Evolutionary conservation across 345 rosid species (phyloP), one percentile per base, ranked within the genome.

Genomic region (Aegle marmelos): DNA sequence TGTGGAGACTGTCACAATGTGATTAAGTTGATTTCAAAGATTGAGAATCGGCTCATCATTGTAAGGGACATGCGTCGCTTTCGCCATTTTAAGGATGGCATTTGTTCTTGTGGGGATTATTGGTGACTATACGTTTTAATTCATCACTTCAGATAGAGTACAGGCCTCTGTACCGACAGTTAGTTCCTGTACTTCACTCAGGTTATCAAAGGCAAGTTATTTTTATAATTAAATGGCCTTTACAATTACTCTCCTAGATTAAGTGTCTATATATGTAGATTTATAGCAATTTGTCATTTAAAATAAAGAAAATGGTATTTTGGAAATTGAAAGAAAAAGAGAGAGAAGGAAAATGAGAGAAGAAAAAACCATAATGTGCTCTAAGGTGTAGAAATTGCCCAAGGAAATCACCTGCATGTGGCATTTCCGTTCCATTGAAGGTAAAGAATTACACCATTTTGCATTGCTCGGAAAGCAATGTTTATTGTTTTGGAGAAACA

Each of bases 1-100:
- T 72, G 64, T 36, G 76, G 53, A 72, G 76, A 72, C 9, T 72
- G 76, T 33, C 76, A 72, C 21, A 58, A 58, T 34, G 76, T 66
- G 0, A 56, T 72, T 34, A 72, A 57, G 53, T 57, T 72, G 22
- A 72, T 57, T 6, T 72, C 65, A 34, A 58, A 72, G 34, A 54
- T 56, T 33, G 50, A 34, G 50, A 34, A 72, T 57, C 50, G 76
- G 50, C 30, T 72, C 33, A 72, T 72, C 2, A 56, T 57, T 25
- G 48, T 33, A 2, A 34, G 76, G 65, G 76, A 34, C 76, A 72
- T 72, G 54, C 76, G 58, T 57, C 28, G 65, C n/a, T 72, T 72
- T 72, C 75, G n/a, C 9, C 75, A 72, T 72, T 56, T 31, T 31
- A 34, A 56, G 75, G 36, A 56, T 22, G 53, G 65, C 34, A 14